These are phyloP conservation scores for Pseudovirgaria hyperparasitica DNA, from an alignment of 2,329 filamentous ascomycete species.

Conservation along the genomic window DNA sequence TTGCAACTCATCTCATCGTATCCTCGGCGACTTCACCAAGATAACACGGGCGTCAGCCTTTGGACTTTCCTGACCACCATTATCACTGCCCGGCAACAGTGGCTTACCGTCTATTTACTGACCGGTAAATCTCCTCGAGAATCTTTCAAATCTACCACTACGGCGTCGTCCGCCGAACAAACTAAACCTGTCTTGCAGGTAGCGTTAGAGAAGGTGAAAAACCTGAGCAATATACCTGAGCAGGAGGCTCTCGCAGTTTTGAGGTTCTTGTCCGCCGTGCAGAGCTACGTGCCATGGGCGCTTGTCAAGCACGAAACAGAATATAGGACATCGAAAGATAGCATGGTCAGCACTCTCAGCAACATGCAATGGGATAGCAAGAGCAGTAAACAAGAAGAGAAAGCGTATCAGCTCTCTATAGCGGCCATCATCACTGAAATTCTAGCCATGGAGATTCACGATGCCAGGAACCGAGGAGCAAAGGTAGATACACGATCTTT, in stretches of 20 bases:
- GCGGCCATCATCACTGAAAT: conserved; percentile 78
- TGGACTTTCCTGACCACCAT: conserved; percentile 84
- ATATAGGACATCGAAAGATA: too few relatives aligned
- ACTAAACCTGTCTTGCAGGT: too few relatives aligned
- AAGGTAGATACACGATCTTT: conserved; percentile 56
- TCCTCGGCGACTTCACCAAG: conserved; percentile 59
- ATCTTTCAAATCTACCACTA: conserved; percentile 45
- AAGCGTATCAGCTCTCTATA: conserved; percentile 37
- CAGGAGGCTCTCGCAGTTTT: conserved; percentile 60
- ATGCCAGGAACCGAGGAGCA: conserved; percentile 64
- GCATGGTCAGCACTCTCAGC: conserved; percentile 58
- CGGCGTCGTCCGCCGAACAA: conserved; percentile 47
- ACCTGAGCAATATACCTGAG: conserved; percentile 23
- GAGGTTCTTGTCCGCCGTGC: conserved; percentile 75
- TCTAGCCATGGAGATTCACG: conserved; percentile 81
- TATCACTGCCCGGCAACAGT: conserved; percentile 82
- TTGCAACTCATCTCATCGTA: conserved; percentile 64
- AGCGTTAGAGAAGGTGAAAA: too few relatives aligned
- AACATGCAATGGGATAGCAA: conserved; percentile 43
- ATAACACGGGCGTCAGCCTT: conserved; percentile 51
- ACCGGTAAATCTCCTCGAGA: conserved; percentile 78
- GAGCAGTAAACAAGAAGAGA: conserved; percentile 10
- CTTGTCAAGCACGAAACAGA: conserved; percentile 65
- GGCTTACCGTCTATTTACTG: conserved; percentile 86
- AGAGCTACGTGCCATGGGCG: conserved; percentile 94